phyloP scores from a whole-genome alignment of 371 early-diverging fungal genomes.

The Mucor sp. region DNA sequence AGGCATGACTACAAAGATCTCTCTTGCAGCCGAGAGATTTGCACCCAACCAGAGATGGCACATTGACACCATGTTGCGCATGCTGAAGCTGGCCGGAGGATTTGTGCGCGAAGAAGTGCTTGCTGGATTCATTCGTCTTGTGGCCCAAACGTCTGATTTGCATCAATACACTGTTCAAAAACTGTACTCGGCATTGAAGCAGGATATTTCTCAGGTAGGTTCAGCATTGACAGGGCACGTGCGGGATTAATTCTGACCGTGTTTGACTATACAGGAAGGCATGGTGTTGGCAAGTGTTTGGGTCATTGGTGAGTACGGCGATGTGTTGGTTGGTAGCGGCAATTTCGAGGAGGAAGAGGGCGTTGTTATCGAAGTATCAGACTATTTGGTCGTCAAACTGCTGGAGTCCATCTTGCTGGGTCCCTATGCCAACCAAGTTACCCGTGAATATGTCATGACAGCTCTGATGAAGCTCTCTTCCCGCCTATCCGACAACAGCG shows the following conservation, averaged over 20 bases:
- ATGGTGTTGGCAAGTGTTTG: conserved; percentile 92
- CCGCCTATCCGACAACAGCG: conserved; percentile 65
- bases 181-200: conserved; percentile 79
- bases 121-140: conserved; percentile 67
- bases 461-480: conserved; percentile 88
- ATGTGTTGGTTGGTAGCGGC: conserved; percentile 73
- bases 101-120: conserved; percentile 76
- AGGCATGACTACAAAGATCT: conserved; percentile 87
- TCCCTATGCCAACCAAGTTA: conserved; percentile 75
- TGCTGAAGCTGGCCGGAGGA: conserved; percentile 80
- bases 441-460: conserved; percentile 84
- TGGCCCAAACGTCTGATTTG: conserved; percentile 77
- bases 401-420: conserved; percentile 76
- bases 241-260: background rate
- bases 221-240: background rate
- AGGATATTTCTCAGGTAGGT: conserved; percentile 71
- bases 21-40: conserved; percentile 84
- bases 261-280: conserved; percentile 63
- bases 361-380: conserved; percentile 66
- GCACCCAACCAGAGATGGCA: conserved; percentile 96
- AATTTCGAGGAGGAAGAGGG: conserved; percentile 72
- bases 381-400: conserved; percentile 72
- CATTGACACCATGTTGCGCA: conserved; percentile 91
- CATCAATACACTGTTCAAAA: conserved; percentile 87
- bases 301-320: conserved; percentile 97